Percentiles rank a stretch among this genome's conserved stretches.
Evolutionary conservation across 164 flowering plant genomes (phyloP).

Genomic region (Malania oleifera): DNA sequence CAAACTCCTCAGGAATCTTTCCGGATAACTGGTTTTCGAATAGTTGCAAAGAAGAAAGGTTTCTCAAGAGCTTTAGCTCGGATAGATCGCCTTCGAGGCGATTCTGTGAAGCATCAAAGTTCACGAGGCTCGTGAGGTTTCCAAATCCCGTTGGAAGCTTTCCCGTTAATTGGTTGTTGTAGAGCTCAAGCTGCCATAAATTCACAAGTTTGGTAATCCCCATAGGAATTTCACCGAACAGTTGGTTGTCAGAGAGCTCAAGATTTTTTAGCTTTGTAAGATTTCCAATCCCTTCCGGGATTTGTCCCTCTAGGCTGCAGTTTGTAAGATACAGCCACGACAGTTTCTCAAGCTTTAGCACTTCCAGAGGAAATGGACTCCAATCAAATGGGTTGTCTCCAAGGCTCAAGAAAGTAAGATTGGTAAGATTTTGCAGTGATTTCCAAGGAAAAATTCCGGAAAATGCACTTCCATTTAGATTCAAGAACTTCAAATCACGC

Average conservation of each 20-base stretch:
- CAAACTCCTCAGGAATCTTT: slow-evolving; percentile 35
- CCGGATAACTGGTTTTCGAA: slow-evolving; percentile 34
- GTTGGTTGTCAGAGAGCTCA: slow-evolving; percentile 28
- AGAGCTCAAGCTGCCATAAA: slow-evolving; percentile 38
- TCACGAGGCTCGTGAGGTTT: slow-evolving; percentile 24
- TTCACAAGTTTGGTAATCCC: slow-evolving; percentile 24
- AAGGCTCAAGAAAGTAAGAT: slow-evolving; percentile 34
- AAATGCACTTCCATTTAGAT: slow-evolving; percentile 42
- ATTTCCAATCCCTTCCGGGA: slow-evolving; percentile 30
- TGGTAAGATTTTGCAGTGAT: slow-evolving; percentile 38
- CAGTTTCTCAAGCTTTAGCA: slow-evolving; percentile 40
- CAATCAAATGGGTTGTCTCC: slow-evolving; percentile 59
- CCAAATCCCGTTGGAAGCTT: slow-evolving; percentile 32
- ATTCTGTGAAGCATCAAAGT: slow-evolving; percentile 30
- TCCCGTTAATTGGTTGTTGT: slow-evolving; percentile 27
- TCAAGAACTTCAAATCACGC: slow-evolving; percentile 24
- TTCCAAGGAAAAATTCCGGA: slow-evolving; percentile 63
- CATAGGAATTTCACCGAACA: slow-evolving; percentile 32
- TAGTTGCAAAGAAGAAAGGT: slow-evolving; percentile 31
- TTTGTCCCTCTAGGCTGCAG: slow-evolving; percentile 27
- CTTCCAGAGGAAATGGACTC: slow-evolving; percentile 45
- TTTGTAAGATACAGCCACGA: slow-evolving; percentile 61
- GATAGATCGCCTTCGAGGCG: slow-evolving; percentile 31
- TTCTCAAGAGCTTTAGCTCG: slow-evolving; percentile 27
- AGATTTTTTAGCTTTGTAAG: slow-evolving; percentile 23